Percentiles rank a stretch among this genome's conserved stretches.
Evolutionary conservation across 305 asterid species (phyloP).

Genomic region (Solanum aculeatissimum): DNA sequence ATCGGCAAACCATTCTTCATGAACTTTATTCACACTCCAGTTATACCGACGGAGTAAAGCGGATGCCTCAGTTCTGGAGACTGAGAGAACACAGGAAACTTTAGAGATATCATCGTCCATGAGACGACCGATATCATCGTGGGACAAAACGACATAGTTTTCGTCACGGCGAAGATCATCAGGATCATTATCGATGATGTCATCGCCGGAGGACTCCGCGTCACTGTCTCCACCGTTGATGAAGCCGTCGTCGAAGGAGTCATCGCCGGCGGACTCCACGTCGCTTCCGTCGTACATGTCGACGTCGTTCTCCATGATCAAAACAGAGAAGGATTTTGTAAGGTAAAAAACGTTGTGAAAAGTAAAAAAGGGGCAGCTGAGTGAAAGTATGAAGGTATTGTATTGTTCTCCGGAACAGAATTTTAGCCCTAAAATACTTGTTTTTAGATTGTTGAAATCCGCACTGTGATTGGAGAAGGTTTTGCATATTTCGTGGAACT

Average conservation of each 20-base stretch:
- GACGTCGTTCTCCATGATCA: conserved; percentile 1
- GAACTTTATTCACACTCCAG: conserved; percentile 1
- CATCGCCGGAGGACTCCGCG: not conserved
- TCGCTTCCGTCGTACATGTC: not conserved
- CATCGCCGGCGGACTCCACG: not conserved
- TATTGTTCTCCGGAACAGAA: not conserved
- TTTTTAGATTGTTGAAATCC: not conserved
- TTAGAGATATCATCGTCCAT: conserved; percentile 1
- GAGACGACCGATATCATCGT: not conserved
- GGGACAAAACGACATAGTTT: not conserved
- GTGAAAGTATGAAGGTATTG: not conserved
- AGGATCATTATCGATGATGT: not conserved
- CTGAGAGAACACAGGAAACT: not conserved
- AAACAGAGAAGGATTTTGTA: not conserved
- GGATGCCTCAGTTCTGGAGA: not conserved
- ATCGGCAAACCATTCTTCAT: conserved; percentile 10
- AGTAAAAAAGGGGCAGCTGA: not conserved
- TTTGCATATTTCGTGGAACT: not conserved
- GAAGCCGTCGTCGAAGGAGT: not conserved
- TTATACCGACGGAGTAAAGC: not conserved
- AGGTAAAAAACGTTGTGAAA: not conserved
- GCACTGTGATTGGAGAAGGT: not conserved
- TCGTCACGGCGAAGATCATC: not conserved
- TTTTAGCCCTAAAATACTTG: not conserved
- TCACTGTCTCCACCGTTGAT: not conserved